Percentiles rank a stretch among this genome's conserved stretches.
Evolutionary conservation across 2,329 filamentous ascomycete genomes (phyloP).

Genomic region (Colletotrichum sp.): DNA sequence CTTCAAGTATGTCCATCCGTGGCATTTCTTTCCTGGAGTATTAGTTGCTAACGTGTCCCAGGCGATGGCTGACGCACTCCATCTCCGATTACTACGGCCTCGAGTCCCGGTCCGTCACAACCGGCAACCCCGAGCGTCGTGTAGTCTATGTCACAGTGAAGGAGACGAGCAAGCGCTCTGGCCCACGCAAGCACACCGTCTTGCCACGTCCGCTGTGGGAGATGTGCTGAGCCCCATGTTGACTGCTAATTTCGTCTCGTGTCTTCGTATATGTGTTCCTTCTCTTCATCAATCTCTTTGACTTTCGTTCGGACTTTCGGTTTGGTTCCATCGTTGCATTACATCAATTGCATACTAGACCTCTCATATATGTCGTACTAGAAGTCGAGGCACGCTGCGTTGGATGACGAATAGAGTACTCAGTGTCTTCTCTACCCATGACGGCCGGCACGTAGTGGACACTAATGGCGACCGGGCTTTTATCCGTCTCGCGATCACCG

Average conservation of each 20-base stretch:
- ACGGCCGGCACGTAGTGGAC: rapidly evolving
- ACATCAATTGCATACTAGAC: background rate
- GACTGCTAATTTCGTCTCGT: background rate
- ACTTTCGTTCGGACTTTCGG: background rate
- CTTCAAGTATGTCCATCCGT: constrained; percentile 70
- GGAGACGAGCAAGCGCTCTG: constrained; percentile 38
- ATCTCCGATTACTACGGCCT: constrained; percentile 93
- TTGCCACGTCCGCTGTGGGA: constrained; percentile 70
- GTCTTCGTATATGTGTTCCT: background rate
- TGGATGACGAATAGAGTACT: background rate
- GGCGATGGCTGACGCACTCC: constrained; percentile 90
- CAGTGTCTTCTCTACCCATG: background rate
- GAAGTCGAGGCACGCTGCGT: background rate
- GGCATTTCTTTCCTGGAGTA: too few species aligned
- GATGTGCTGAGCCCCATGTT: constrained; percentile 47
- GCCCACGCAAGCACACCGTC: constrained; percentile 30
- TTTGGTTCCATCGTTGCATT: background rate
- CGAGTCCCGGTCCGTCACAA: constrained; percentile 79
- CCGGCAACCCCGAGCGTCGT: constrained; percentile 71
- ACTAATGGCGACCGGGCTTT: background rate
- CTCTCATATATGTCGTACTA: background rate
- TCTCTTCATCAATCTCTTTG: rapidly evolving
- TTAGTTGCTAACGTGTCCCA: constrained; percentile 36
- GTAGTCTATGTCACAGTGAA: constrained; percentile 84
- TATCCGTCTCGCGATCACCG: too few species aligned